A percentile compares a stretch with the other conserved stretches of the same genome.
Evolutionary conservation across 768 basidiomycete species (phyloP).

Genomic region (Suillus ampliporus): DNA sequence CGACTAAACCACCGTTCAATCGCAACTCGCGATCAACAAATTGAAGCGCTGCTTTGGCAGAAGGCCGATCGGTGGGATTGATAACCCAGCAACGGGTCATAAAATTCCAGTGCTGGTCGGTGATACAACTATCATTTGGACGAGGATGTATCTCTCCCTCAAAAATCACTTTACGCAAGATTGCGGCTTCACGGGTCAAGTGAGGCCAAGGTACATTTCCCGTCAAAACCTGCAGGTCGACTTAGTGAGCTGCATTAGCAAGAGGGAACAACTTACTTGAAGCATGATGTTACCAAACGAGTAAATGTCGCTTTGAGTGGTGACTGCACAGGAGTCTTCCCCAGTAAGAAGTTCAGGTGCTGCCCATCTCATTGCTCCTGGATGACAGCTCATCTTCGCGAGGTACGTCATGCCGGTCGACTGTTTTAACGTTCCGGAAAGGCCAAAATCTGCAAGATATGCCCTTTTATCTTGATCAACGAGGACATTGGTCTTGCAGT

Average conservation of each 20-base stretch:
- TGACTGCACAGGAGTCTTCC: background rate
- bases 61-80: background rate
- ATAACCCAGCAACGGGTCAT: background rate
- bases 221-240: background rate
- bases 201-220: background rate
- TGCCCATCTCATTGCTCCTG: constrained; percentile 46
- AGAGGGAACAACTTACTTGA: constrained; percentile 15
- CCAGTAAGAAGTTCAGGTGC: constrained; percentile 42
- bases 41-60: background rate
- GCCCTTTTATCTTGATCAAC: constrained; percentile 45
- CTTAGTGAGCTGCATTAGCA: background rate
- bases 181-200: background rate
- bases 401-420: constrained; percentile 28
- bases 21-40: background rate
- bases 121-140: background rate
- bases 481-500: constrained; percentile 24
- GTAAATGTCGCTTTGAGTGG: constrained; percentile 43
- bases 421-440: constrained; percentile 44
- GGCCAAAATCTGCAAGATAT: constrained; percentile 50
- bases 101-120: background rate
- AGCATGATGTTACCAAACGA: constrained; percentile 46
- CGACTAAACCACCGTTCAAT: too few species aligned
- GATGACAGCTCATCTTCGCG: constrained; percentile 10
- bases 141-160: background rate
- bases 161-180: background rate